Conservation (phyloP, 805 yeast genomes). For the Ogataea minuta region DNA sequence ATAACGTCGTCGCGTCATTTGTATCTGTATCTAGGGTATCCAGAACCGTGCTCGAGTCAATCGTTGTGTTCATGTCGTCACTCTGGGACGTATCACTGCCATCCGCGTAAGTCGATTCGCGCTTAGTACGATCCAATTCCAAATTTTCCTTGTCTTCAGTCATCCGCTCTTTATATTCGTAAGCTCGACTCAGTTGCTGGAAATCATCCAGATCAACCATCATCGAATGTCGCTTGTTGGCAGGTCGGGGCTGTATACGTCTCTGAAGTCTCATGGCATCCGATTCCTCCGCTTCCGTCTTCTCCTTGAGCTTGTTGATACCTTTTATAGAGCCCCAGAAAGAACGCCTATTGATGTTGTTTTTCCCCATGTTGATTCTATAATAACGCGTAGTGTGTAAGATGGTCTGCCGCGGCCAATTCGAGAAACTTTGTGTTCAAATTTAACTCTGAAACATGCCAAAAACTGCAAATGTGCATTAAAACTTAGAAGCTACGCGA, state of each 20-base stretch:
- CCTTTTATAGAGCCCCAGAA: constrained; percentile 24
- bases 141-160: constrained; percentile 9
- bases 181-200: constrained; percentile 7
- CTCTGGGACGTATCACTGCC: constrained; percentile 4
- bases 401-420: background rate
- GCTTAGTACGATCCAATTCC: background rate
- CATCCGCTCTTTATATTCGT: constrained; percentile 3
- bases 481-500: background rate
- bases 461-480: background rate
- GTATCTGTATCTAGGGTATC: constrained; percentile 16
- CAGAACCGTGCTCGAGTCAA: constrained; percentile 20
- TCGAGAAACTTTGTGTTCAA: background rate
- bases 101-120: constrained; percentile 5
- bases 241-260: constrained; percentile 1
- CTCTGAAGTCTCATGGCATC: background rate
- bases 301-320: constrained; percentile 5
- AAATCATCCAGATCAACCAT: constrained; percentile 13
- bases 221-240: constrained; percentile 17
- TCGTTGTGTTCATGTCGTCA: constrained; percentile 16
- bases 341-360: constrained; percentile 19
- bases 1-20: constrained; percentile 20
- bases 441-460: constrained; percentile 4
- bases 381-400: background rate
- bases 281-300: constrained; percentile 2
- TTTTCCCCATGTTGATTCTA: constrained; percentile 13